phyloP scores from a whole-genome alignment of 805 yeast genomes.

The Ogataea ganodermae region DNA sequence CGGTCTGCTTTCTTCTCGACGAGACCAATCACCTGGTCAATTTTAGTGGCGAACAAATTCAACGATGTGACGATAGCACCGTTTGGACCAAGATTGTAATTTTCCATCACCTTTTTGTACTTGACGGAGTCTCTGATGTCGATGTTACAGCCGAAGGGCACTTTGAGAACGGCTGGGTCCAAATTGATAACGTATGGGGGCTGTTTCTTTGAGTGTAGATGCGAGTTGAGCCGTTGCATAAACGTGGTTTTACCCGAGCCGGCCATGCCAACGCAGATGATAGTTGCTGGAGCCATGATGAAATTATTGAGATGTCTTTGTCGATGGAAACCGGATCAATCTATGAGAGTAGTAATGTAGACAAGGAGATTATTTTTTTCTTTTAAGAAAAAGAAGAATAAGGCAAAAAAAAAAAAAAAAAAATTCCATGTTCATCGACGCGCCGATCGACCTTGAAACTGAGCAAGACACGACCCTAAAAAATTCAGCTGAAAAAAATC shows the following conservation, averaged over 20 bases:
- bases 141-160: slow-evolving; percentile 93
- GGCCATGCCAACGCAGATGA: slow-evolving; percentile 48
- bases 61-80: slow-evolving; percentile 97
- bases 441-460: not conserved
- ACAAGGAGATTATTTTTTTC: not conserved
- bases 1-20: slow-evolving; percentile 73
- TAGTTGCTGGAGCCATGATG: slow-evolving; percentile 37
- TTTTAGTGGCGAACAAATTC: slow-evolving; percentile 89
- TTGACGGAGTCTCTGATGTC: slow-evolving; percentile 96
- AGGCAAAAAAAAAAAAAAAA: not conserved
- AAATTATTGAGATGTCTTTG: too few species aligned
- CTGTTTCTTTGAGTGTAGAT: slow-evolving; percentile 66
- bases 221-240: slow-evolving; percentile 91
- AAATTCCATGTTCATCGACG: not conserved
- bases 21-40: slow-evolving; percentile 87
- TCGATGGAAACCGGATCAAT: too few species aligned
- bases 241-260: slow-evolving; percentile 96
- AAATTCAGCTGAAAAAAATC: not conserved
- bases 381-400: too few species aligned
- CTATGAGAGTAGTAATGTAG: too few species aligned
- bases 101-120: slow-evolving; percentile 95
- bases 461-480: not conserved
- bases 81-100: slow-evolving; percentile 92
- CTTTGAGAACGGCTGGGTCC: slow-evolving; percentile 93
- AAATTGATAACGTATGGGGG: slow-evolving; percentile 92